Base-by-base conservation (phyloP, 257 asterid species). In the Pogostemon cablin region DNA sequence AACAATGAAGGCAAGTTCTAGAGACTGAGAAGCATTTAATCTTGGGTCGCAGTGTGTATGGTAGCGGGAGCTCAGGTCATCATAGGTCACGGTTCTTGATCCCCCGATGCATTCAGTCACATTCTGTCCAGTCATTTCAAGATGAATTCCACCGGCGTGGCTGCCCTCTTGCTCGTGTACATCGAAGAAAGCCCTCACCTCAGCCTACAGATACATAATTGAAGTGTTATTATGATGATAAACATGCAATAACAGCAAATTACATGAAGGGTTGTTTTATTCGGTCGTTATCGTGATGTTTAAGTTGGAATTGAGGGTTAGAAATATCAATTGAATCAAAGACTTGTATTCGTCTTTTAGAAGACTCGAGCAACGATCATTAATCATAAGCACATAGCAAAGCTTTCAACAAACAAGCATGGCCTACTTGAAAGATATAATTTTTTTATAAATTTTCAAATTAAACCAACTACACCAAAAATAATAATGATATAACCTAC, bases 101-200 rank as follows among this genome's bases (percentile, higher is more conserved):
- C 96, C 96, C 8, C 96, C 96, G 50, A 87, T 90, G 74, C 96
- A 90, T 11, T 90, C 96, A 0, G 96, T 90, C 81, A 90, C 96
- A 35, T 90, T 90, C 60, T 88, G 96, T 39, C 96, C 96, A 0
- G 96, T 88, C 96, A 90, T 88, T 73, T 90, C 95, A 10, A 86
- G 87, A 72, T 90, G 96, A 72, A 90, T 86, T 25, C 96, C 96
- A 39, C 96, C 96, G 0, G 96, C 86, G 81, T 90, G 74, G 87
- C 93, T 90, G 66, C 95, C 95, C 76, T 90, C 96, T 79, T 90
- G 93, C 85, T 90, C 96, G 9, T 90, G 96, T 68, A 90, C 96
- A 3, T 90, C 95, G n/a, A 90, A 90, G 93, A 88, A 90, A 50
- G 96, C 95, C 72, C 93, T 80, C 8, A 90, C 95, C 69, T 90